phyloP scores from a whole-genome alignment of 768 basidiomycete species.

The Harrya chromipes region DNA sequence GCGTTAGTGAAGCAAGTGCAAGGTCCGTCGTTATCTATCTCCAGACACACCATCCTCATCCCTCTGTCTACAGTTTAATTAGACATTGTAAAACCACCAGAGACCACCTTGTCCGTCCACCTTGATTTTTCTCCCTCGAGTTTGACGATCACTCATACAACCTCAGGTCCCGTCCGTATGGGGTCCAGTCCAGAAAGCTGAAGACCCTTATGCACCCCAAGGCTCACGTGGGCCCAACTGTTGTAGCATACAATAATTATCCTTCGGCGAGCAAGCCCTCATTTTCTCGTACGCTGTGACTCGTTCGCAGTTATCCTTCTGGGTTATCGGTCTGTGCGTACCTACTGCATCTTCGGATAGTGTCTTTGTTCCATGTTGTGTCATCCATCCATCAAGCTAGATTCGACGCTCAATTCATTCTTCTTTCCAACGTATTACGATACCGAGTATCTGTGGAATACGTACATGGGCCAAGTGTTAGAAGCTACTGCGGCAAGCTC shows the following conservation, averaged over 20 bases:
- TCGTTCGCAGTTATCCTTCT: conserved; percentile 1
- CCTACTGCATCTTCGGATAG: conserved; percentile 6
- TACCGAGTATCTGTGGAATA: conserved; percentile 6
- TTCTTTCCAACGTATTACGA: conserved; percentile 6
- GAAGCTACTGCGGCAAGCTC: not conserved
- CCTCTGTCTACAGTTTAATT: conserved; percentile 51
- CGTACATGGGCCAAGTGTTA: not conserved
- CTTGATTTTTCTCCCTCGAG: not conserved
- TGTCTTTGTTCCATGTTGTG: conserved; percentile 7
- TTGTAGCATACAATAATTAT: conserved; percentile 56
- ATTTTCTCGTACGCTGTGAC: not conserved
- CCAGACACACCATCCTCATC: conserved; percentile 5
- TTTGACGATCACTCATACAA: conserved; percentile 15
- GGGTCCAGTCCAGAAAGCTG: conserved; percentile 89
- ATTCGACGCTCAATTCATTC: not conserved
- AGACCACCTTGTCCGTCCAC: conserved; percentile 57
- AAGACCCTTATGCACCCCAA: conserved; percentile 89
- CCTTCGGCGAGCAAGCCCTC: not conserved
- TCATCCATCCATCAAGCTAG: conserved; percentile 10
- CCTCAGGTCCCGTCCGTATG: conserved; percentile 89
- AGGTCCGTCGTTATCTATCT: conserved; percentile 42
- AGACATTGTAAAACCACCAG: conserved; percentile 71
- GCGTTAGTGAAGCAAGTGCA: conserved; percentile 69
- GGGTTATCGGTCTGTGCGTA: conserved; percentile 13
- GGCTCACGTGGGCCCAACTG: conserved; percentile 47